Evolutionary conservation across 2,329 filamentous ascomycete genomes (phyloP).

Genomic region (Colletotrichum kahawae): DNA sequence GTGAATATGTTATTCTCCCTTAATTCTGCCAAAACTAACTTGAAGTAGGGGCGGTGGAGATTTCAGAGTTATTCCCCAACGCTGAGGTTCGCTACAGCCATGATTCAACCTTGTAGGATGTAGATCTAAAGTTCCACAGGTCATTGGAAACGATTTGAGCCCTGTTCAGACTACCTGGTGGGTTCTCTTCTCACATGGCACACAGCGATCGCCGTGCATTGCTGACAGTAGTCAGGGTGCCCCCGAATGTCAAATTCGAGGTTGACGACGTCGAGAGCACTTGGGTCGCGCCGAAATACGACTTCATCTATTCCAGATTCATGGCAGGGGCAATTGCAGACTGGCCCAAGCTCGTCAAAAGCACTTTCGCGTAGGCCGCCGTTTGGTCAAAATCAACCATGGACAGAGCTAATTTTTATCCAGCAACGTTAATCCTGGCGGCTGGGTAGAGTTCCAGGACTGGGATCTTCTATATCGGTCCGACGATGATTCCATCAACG

Average conservation of each 20-base stretch:
- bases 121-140: background rate
- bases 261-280: constrained; percentile 66
- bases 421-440: constrained; percentile 38
- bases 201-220: background rate
- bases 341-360: background rate
- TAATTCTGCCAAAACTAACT: too few species aligned
- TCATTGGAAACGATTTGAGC: background rate
- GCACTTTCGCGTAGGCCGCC: background rate
- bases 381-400: too few species aligned
- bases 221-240: constrained; percentile 40
- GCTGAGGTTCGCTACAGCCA: background rate
- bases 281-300: constrained; percentile 42
- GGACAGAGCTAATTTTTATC: background rate
- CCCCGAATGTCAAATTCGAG: constrained; percentile 68
- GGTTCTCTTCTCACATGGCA: background rate
- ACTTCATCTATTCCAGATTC: constrained; percentile 31
- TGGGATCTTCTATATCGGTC: constrained; percentile 22
- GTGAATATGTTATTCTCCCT: constrained; percentile 27
- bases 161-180: background rate
- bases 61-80: background rate
- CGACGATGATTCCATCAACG: constrained; percentile 26
- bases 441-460: constrained; percentile 32
- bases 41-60: background rate
- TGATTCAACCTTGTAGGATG: background rate
- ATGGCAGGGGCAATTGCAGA: background rate